phyloP scores from a whole-genome alignment of 2,329 filamentous ascomycete genomes.

The Metarhizium brunneum region DNA sequence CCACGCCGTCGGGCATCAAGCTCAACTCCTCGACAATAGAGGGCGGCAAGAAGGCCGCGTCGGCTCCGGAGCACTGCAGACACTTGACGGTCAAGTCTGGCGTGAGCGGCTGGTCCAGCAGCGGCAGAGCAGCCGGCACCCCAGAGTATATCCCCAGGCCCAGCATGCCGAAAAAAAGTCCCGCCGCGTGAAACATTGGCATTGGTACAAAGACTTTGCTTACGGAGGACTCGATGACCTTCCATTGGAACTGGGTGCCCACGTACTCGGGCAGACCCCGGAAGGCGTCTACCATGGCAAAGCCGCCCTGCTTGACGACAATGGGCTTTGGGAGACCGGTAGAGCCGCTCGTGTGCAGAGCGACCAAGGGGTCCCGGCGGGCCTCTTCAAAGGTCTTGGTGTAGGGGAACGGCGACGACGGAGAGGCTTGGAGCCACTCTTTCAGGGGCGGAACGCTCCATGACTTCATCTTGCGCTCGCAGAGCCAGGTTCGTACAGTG shows the following conservation, averaged over 20 bases:
- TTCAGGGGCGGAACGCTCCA: constrained; percentile 23
- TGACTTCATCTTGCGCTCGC: constrained; percentile 22
- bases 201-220: constrained; percentile 13
- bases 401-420: constrained; percentile 17
- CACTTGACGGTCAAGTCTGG: constrained; percentile 23
- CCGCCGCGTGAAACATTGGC: constrained; percentile 31
- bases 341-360: constrained; percentile 9
- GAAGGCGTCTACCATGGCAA: constrained; percentile 24
- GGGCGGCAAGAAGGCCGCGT: constrained; percentile 25
- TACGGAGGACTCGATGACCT: neutral
- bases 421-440: constrained; percentile 25
- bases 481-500: constrained; percentile 8
- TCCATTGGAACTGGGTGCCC: neutral
- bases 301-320: constrained; percentile 27
- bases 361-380: constrained; percentile 4
- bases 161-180: constrained; percentile 10
- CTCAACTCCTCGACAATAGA: constrained; percentile 34
- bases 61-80: constrained; percentile 16
- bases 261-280: constrained; percentile 13
- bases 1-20: constrained; percentile 19
- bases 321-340: constrained; percentile 22
- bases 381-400: constrained; percentile 7
- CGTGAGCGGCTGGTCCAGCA: constrained; percentile 23
- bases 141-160: constrained; percentile 20
- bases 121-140: constrained; percentile 17